phyloP scores from a whole-genome alignment of 1,284 basidiomycete genomes.

The Abortiporus biennis region DNA sequence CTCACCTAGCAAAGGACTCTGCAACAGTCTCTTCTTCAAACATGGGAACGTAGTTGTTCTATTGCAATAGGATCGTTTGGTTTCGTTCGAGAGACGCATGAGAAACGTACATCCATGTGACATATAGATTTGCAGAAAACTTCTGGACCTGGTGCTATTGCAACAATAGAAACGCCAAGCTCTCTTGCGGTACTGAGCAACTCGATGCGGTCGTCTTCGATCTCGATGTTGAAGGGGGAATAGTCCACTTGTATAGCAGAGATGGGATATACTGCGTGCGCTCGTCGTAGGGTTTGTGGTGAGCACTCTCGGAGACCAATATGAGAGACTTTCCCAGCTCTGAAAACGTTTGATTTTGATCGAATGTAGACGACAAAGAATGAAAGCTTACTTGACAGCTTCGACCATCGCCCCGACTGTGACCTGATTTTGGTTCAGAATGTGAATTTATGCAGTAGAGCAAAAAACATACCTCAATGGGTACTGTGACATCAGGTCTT shows the following conservation, averaged over 20 bases:
- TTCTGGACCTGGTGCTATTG: too few relatives aligned
- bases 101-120: too few relatives aligned
- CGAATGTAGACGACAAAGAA: neutral
- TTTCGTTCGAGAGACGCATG: too few relatives aligned
- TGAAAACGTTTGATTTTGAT: conserved; percentile 5
- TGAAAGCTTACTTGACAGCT: conserved; percentile 30
- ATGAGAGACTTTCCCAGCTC: conserved; percentile 33
- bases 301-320: conserved; percentile 39
- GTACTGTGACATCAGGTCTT: conserved; percentile 30
- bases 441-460: too few relatives aligned
- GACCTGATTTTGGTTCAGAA: conserved; percentile 18
- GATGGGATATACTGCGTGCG: conserved; percentile 32
- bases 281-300: conserved; percentile 36
- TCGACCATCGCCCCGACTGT: conserved; percentile 48
- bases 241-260: conserved; percentile 38
- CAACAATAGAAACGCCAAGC: too few relatives aligned
- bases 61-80: too few relatives aligned
- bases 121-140: too few relatives aligned
- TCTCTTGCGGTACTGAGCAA: too few relatives aligned
- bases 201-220: too few relatives aligned
- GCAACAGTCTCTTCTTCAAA: too few relatives aligned
- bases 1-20: too few relatives aligned
- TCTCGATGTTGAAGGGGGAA: conserved; percentile 34
- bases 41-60: too few relatives aligned
- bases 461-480: conserved; percentile 36